Evolutionary conservation across 2,329 filamentous ascomycete genomes (phyloP).

Genomic region (Graphilbum ipis-grandicollis): DNA sequence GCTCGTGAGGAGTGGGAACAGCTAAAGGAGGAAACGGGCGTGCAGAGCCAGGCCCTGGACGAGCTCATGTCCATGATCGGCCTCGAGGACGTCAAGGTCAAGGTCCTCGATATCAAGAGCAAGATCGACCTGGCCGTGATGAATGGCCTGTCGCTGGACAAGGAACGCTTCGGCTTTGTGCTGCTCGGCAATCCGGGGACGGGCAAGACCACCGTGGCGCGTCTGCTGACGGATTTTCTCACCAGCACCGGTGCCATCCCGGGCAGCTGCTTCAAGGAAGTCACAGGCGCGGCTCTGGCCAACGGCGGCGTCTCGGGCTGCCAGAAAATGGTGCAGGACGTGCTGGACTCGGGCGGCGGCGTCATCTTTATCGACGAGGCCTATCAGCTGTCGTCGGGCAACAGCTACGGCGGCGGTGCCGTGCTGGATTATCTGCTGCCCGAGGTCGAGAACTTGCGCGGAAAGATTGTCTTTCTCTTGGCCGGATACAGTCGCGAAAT

Average conservation of each 20-base stretch:
- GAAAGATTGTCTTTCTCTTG: slow-evolving; percentile 54
- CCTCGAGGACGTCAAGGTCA: slow-evolving; percentile 48
- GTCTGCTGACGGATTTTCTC: slow-evolving; percentile 51
- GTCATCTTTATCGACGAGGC: slow-evolving; percentile 66
- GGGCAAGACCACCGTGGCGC: slow-evolving; percentile 60
- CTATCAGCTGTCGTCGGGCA: slow-evolving; percentile 52
- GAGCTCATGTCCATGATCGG: slow-evolving; percentile 53
- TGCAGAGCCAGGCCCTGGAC: slow-evolving; percentile 37
- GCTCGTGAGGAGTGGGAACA: slow-evolving; percentile 41
- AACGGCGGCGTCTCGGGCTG: slow-evolving; percentile 40
- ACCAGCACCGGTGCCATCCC: slow-evolving; percentile 43
- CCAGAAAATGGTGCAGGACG: slow-evolving; percentile 35
- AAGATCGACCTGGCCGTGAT: slow-evolving; percentile 41
- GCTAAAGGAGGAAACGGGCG: slow-evolving; percentile 35
- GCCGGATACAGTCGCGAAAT: slow-evolving; percentile 60
- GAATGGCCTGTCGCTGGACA: slow-evolving; percentile 35
- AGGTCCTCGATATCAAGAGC: slow-evolving; percentile 45
- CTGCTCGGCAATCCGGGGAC: slow-evolving; percentile 63
- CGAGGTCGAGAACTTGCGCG: slow-evolving; percentile 54
- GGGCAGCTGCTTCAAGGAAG: slow-evolving; percentile 44
- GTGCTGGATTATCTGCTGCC: slow-evolving; percentile 56
- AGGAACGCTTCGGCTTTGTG: slow-evolving; percentile 43
- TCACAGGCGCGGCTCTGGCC: slow-evolving; percentile 48
- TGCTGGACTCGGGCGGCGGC: slow-evolving; percentile 44
- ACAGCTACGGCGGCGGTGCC: slow-evolving; percentile 38